Evolutionary conservation across 148 eudicot genomes (phyloP).

Genomic region (Limonium bicolor): DNA sequence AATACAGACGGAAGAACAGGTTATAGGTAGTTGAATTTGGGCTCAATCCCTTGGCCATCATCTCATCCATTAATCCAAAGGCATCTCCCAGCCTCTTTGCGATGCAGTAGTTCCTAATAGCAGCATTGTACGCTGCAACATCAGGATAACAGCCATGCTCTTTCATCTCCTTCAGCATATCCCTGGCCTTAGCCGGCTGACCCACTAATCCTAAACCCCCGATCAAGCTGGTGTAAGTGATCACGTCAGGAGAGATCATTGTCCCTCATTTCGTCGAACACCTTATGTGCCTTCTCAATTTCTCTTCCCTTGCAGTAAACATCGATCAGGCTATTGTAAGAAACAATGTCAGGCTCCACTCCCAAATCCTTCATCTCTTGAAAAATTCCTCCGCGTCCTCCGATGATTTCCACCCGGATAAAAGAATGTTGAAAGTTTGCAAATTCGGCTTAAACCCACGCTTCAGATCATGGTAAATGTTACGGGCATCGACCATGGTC

Average conservation of each 20-base stretch:
- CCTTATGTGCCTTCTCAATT: conserved; percentile 40
- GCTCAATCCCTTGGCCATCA: conserved; percentile 40
- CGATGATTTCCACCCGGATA: conserved; percentile 75
- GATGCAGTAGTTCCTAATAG: conserved; percentile 66
- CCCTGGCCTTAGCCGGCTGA: conserved; percentile 78
- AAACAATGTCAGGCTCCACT: conserved; percentile 64
- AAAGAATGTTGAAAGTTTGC: conserved; percentile 56
- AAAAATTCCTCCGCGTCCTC: conserved; percentile 71
- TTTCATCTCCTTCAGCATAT: conserved; percentile 62
- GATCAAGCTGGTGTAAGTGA: conserved; percentile 66
- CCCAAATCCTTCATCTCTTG: conserved; percentile 69
- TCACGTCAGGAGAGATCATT: conserved; percentile 53
- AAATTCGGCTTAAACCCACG: conserved; percentile 46
- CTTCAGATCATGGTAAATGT: conserved; percentile 63
- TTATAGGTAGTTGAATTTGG: conserved; percentile 82
- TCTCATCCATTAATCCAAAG: conserved; percentile 49
- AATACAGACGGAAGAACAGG: conserved; percentile 55
- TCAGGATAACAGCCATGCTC: conserved; percentile 73
- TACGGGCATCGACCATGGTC: conserved; percentile 70
- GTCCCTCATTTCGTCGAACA: conserved; percentile 48
- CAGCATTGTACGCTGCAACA: conserved; percentile 80
- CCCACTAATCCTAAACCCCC: conserved; percentile 82
- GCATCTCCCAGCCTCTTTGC: conserved; percentile 66
- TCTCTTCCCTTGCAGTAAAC: conserved; percentile 62
- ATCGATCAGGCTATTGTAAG: conserved; percentile 77